Evolutionary conservation across 1,139 yeast genomes (phyloP).

Genomic region (Lipomyces yarrowii): DNA sequence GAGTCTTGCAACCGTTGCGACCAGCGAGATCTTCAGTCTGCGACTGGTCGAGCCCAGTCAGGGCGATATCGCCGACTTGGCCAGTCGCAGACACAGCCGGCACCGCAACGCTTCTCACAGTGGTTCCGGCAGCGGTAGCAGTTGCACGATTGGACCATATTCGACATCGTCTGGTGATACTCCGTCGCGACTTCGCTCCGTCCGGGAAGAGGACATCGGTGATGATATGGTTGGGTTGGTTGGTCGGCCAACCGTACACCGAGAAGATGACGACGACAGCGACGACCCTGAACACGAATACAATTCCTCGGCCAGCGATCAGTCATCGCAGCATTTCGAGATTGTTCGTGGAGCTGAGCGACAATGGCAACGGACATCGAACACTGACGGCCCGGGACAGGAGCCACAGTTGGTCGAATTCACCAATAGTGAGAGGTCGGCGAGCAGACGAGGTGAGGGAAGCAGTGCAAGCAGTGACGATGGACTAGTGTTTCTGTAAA

Average conservation of each 20-base stretch:
- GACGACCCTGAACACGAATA: background rate
- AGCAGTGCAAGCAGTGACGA: constrained; percentile 17
- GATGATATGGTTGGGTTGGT: constrained; percentile 19
- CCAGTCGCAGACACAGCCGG: constrained; percentile 3
- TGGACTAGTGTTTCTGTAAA: constrained; percentile 24
- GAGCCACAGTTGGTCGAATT: constrained; percentile 27
- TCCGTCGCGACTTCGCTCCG: constrained; percentile 14
- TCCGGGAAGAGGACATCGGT: constrained; percentile 29
- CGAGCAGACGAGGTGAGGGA: constrained; percentile 23
- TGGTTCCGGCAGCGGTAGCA: constrained; percentile 12
- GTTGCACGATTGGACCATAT: constrained; percentile 23
- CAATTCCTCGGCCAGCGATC: constrained; percentile 5
- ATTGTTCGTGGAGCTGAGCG: constrained; percentile 22
- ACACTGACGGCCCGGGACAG: constrained; percentile 3
- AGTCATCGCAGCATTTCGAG: constrained; percentile 23
- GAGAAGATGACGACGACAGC: constrained; percentile 1
- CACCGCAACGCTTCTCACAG: constrained; percentile 7
- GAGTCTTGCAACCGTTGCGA: constrained; percentile 82
- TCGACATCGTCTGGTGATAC: constrained; percentile 22
- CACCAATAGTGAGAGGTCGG: constrained; percentile 27
- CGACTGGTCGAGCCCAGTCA: constrained; percentile 54
- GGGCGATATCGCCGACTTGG: constrained; percentile 22
- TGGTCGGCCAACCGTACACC: constrained; percentile 14
- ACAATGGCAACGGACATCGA: constrained; percentile 8
- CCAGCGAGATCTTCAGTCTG: constrained; percentile 80